Percentiles rank a stretch among this genome's conserved stretches.
Conservation (phyloP, 768 basidiomycete species). For the Favolaschia claudopus region DNA sequence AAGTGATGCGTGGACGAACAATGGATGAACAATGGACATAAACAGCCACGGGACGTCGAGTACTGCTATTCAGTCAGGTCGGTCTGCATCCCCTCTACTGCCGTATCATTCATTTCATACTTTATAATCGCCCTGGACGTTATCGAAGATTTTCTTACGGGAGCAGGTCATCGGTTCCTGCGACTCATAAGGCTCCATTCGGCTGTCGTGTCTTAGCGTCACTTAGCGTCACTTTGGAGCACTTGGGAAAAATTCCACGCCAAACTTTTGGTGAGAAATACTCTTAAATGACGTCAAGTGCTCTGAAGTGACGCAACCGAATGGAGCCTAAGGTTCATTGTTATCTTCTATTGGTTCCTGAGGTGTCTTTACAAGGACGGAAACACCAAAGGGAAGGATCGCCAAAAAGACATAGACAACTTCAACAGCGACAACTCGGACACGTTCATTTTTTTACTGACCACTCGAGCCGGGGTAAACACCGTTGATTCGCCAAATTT, state of each 20-base stretch:
- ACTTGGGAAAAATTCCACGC: too few relatives aligned
- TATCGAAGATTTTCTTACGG: constrained; percentile 86
- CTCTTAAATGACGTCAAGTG: too few relatives aligned
- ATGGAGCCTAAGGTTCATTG: too few relatives aligned
- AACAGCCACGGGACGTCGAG: constrained; percentile 84
- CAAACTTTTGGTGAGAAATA: too few relatives aligned
- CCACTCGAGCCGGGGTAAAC: constrained; percentile 87
- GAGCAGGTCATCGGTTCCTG: constrained; percentile 82
- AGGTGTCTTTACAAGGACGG: constrained; percentile 75
- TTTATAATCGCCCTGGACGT: constrained; percentile 89
- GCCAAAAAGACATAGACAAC: constrained; percentile 95
- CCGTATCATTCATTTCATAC: constrained; percentile 56
- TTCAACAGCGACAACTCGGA: constrained; percentile 92
- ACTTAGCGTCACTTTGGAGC: too few relatives aligned
- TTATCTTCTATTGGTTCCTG: not conserved
- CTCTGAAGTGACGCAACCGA: too few relatives aligned
- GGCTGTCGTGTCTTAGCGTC: too few relatives aligned
- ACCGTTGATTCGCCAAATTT: constrained; percentile 16
- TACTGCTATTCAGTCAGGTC: constrained; percentile 93
- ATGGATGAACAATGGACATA: too few relatives aligned
- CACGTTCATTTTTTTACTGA: constrained; percentile 89
- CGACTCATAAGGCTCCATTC: constrained; percentile 64
- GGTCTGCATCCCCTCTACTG: too few relatives aligned
- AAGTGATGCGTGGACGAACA: too few relatives aligned
- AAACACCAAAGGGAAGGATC: constrained; percentile 77